A percentile compares a stretch with the other conserved stretches of the same genome.
phyloP scores from a whole-genome alignment of 768 basidiomycete genomes.

The Suillus subaureus region DNA sequence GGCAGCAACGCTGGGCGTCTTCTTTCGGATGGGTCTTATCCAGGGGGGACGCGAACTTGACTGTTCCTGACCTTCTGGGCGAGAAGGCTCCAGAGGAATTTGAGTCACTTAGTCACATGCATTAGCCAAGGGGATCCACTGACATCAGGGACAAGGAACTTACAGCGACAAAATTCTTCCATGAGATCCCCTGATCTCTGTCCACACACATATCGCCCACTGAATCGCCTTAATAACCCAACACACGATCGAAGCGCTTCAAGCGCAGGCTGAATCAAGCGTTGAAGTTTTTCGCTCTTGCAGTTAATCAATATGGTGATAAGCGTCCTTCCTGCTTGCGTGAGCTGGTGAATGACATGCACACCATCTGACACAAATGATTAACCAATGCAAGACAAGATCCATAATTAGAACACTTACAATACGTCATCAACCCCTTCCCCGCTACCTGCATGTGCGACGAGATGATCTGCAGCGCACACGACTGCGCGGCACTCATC shows the following conservation, averaged over 20 bases:
- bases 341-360: constrained; percentile 93
- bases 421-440: constrained; percentile 93
- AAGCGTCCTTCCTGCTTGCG: constrained; percentile 89
- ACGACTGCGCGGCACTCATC: constrained; percentile 72
- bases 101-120: constrained; percentile 60
- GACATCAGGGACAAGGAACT: constrained; percentile 23
- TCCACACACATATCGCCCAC: constrained; percentile 90
- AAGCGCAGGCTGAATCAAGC: constrained; percentile 77
- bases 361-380: constrained; percentile 68
- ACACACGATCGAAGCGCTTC: constrained; percentile 89
- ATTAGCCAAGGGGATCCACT: constrained; percentile 14
- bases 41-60: constrained; percentile 71
- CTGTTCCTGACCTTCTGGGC: constrained; percentile 50
- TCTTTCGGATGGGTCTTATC: constrained; percentile 87
- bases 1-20: constrained; percentile 55
- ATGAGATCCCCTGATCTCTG: constrained; percentile 89
- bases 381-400: constrained; percentile 15
- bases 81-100: constrained; percentile 78
- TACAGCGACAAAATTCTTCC: constrained; percentile 92
- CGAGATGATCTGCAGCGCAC: constrained; percentile 80
- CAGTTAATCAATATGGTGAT: constrained; percentile 88
- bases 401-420: constrained; percentile 48
- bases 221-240: constrained; percentile 84
- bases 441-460: constrained; percentile 84
- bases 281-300: constrained; percentile 75